These are phyloP conservation scores for Elsinoe ampelina DNA, from an alignment of 2,329 filamentous ascomycete genomes.

Conservation along the genomic window DNA sequence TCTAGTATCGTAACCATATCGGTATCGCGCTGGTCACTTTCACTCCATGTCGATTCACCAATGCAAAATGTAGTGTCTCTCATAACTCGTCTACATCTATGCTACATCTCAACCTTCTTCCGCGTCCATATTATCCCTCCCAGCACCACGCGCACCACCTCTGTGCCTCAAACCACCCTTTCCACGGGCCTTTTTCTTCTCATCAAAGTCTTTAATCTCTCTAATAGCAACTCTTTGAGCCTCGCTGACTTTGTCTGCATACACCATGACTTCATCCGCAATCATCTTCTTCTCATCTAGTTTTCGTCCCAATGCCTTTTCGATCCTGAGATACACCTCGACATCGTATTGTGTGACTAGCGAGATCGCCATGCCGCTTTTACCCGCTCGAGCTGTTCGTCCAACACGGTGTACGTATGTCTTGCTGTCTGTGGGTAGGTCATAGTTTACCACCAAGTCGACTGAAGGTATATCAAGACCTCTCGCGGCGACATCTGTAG, in stretches of 20 bases:
- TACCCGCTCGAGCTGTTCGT: constrained; percentile 77
- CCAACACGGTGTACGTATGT: constrained; percentile 88
- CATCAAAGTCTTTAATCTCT: constrained; percentile 73
- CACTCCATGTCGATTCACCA: no score
- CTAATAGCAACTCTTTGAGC: constrained; percentile 70
- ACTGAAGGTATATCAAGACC: constrained; percentile 91
- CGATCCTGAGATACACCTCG: constrained; percentile 71
- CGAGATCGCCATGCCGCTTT: constrained; percentile 69
- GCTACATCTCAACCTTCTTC: constrained; percentile 4
- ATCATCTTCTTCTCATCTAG: constrained; percentile 58
- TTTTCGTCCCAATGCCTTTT: constrained; percentile 71
- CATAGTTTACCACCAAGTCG: constrained; percentile 77
- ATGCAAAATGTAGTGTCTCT: background rate
- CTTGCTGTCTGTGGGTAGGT: constrained; percentile 75
- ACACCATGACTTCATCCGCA: constrained; percentile 78
- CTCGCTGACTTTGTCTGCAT: constrained; percentile 68
- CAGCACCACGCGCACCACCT: constrained; percentile 33
- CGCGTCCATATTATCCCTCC: constrained; percentile 25
- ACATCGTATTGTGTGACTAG: constrained; percentile 83
- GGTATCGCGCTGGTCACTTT: no score
- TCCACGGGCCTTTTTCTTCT: constrained; percentile 47
- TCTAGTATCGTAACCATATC: no score
- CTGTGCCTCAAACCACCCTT: constrained; percentile 25
- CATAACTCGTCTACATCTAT: background rate
- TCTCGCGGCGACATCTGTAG: constrained; percentile 86